These are phyloP conservation scores for Lachnellula hyalina DNA, from an alignment of 2,329 filamentous ascomycete genomes.

Conservation along the genomic window DNA sequence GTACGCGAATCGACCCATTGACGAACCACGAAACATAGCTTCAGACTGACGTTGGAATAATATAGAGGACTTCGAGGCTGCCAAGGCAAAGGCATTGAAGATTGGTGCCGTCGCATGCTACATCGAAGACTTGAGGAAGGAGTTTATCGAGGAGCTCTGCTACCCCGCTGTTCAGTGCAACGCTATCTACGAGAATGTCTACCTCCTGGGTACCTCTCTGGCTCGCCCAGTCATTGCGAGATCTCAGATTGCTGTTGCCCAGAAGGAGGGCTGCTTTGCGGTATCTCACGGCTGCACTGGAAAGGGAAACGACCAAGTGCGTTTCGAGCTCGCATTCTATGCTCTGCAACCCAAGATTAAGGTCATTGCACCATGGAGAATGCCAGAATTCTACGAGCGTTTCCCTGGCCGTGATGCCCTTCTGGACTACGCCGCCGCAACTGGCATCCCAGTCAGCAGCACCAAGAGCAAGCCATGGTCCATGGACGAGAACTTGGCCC, in stretches of 20 bases:
- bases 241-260: slow-evolving; percentile 58
- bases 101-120: slow-evolving; percentile 32
- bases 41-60: neutral
- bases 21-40: neutral
- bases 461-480: slow-evolving; percentile 68
- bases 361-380: slow-evolving; percentile 70
- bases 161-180: slow-evolving; percentile 75
- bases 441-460: slow-evolving; percentile 65
- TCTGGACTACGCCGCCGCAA: slow-evolving; percentile 62
- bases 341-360: slow-evolving; percentile 60
- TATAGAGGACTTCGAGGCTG: slow-evolving; percentile 64
- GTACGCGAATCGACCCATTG: slow-evolving; percentile 6
- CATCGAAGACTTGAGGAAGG: slow-evolving; percentile 60
- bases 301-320: slow-evolving; percentile 62
- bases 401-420: slow-evolving; percentile 70
- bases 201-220: slow-evolving; percentile 57
- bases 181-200: slow-evolving; percentile 63
- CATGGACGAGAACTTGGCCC: slow-evolving; percentile 66
- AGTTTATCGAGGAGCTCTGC: slow-evolving; percentile 71
- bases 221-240: slow-evolving; percentile 67
- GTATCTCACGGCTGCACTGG: slow-evolving; percentile 54
- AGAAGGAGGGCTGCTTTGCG: slow-evolving; percentile 48
- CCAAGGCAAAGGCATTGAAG: slow-evolving; percentile 62
- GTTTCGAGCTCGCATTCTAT: slow-evolving; percentile 60
- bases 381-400: slow-evolving; percentile 63